These are phyloP conservation scores for Eucalyptus curtisii DNA, from an alignment of 345 rosid species.

Conservation along the genomic window DNA sequence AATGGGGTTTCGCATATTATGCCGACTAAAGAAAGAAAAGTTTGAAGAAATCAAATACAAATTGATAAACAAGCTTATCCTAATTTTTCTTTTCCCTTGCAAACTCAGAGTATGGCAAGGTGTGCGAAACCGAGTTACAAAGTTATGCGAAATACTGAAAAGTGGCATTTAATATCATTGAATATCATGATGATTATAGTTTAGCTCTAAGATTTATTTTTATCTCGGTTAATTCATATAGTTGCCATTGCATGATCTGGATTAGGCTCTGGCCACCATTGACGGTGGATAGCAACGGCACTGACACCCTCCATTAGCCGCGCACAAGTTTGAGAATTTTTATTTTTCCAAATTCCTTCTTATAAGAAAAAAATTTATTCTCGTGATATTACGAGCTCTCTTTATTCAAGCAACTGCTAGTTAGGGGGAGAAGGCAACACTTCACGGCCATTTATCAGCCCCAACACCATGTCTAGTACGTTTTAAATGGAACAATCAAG, in stretches of 20 bases:
- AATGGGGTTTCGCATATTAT: not conserved
- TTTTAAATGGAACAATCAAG: not conserved
- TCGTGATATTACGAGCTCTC: not conserved
- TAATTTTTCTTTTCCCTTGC: not conserved
- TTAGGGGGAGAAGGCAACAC: not conserved
- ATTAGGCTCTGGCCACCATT: not conserved
- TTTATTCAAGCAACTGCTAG: not conserved
- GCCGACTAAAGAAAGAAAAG: fast-evolving
- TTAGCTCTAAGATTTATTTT: not conserved
- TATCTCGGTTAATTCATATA: not conserved
- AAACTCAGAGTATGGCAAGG: not conserved
- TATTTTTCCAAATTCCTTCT: not conserved
- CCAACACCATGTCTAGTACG: not conserved
- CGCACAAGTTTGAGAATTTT: not conserved
- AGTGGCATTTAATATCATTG: not conserved
- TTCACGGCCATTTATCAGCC: not conserved
- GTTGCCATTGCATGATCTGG: not conserved
- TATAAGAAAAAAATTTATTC: not conserved
- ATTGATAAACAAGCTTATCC: not conserved
- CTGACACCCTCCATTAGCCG: not conserved
- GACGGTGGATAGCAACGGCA: not conserved
- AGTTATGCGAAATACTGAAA: not conserved
- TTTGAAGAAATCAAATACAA: not conserved
- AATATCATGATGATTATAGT: not conserved
- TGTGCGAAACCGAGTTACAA: not conserved